Percentiles rank a stretch among this genome's conserved stretches.
Conservation (phyloP, 257 asterid genomes). For the Solanum tarapatanum region DNA sequence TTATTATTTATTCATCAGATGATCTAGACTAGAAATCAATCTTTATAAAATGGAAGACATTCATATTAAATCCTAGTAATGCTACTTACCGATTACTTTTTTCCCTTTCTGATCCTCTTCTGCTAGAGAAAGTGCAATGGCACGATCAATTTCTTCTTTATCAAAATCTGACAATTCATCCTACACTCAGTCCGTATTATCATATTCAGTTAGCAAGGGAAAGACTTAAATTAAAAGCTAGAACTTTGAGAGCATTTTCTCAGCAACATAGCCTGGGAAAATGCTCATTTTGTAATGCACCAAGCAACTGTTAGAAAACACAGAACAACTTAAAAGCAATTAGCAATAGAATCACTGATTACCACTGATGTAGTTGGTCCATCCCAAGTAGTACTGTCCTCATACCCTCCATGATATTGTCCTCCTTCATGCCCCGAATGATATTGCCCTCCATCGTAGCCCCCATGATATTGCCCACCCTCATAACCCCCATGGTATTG, state of each 20-base stretch:
- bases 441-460: conserved; percentile 31
- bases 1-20: neutral
- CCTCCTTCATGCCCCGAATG: conserved; percentile 37
- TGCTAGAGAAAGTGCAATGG: conserved; percentile 79
- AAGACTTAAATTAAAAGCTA: neutral
- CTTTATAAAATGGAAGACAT: neutral
- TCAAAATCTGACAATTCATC: conserved; percentile 75
- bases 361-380: conserved; percentile 53
- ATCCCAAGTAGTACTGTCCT: conserved; percentile 53
- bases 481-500: conserved; percentile 23
- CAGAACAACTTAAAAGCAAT: neutral
- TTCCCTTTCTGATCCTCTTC: conserved; percentile 75
- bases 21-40: neutral
- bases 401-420: conserved; percentile 61
- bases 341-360: conserved; percentile 1
- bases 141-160: conserved; percentile 74
- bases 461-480: conserved; percentile 71
- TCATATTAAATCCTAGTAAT: neutral
- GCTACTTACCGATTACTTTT: conserved; percentile 53
- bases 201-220: conserved; percentile 2
- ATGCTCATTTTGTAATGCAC: neutral
- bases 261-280: neutral
- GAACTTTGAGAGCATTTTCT: neutral
- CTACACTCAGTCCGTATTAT: conserved; percentile 25
- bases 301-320: neutral